Percentiles rank a stretch among this genome's conserved stretches.
phyloP scores from a whole-genome alignment of 2,329 filamentous ascomycete genomes.

The Teratosphaeriaceae sp. region DNA sequence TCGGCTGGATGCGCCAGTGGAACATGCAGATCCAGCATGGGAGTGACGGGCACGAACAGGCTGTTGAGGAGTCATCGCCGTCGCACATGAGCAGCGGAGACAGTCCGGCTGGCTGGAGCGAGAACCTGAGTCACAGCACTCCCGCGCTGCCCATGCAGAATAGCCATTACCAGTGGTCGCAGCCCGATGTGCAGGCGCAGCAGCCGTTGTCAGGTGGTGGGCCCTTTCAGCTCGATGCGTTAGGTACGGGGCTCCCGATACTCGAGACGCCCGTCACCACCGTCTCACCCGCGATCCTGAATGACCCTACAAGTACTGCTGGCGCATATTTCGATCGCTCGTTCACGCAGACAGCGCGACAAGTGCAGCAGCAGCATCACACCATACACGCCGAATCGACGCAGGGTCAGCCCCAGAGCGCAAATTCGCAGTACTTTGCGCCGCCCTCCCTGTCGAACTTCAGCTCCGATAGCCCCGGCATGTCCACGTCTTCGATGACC shows the following conservation, averaged over 20 bases:
- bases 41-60: conserved; percentile 63
- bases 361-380: conserved; percentile 12
- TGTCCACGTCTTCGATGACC: conserved; percentile 61
- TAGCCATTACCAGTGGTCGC: conserved; percentile 50
- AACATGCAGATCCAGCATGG: conserved; percentile 60
- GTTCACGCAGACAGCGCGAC: conserved; percentile 16
- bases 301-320: conserved; percentile 59
- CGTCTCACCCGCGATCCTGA: conserved; percentile 68
- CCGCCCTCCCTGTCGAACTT: conserved; percentile 51
- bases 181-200: conserved; percentile 61
- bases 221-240: conserved; percentile 69
- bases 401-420: conserved; percentile 36
- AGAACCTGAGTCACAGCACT: conserved; percentile 79
- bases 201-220: conserved; percentile 53
- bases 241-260: conserved; percentile 68
- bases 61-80: conserved; percentile 87
- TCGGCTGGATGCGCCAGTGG: conserved; percentile 80
- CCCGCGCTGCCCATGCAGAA: conserved; percentile 19
- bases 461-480: conserved; percentile 58
- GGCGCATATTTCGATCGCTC: conserved; percentile 76
- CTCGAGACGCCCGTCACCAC: conserved; percentile 63
- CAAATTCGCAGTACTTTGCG: conserved; percentile 51
- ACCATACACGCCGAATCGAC: conserved; percentile 12
- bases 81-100: conserved; percentile 95
- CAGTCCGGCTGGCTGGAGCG: conserved; percentile 81